Base-by-base conservation (phyloP, 2,329 filamentous ascomycete species). In the Fusarium nygamai region DNA sequence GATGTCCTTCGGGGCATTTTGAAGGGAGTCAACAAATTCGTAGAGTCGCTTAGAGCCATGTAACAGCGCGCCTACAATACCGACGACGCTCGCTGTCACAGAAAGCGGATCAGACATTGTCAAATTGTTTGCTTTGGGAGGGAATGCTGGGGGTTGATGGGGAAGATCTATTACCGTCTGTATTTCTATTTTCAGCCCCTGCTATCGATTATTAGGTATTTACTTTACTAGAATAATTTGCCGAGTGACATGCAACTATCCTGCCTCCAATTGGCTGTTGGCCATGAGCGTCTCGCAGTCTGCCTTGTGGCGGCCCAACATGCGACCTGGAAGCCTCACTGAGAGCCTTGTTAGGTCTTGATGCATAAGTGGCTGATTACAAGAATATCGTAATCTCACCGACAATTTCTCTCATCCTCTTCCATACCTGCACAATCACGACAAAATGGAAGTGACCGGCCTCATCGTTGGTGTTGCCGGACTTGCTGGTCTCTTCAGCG, bases 401-500 rank as follows among this genome's bases (percentile, higher is more conserved):
- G 8, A 44, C 14, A 44, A 6, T 16, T 3, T 13, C 6, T 2
- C 2, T 1, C 24, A 1, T 0, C 12, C 0, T 19, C 24, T 12
- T 29, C 13, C 8, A 27, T 2, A 17, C 4, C 0, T 3, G 3
- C 5, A 7, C 4, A 41, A 8, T 3, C 0, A 17, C 11, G 8
- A 6, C 9, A 10, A 27, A 14, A 68, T 68, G 65, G 65, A 68
- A 33, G 48, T 38, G 12, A 57, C 63, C 3, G 65, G 65, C 4
- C 41, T 68, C 2, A 47, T 43, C 0, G 24, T 68, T 41, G 65
- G 65, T 13, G 36, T 67, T 4, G 17, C 62, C 7, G 73, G 76
- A 11, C 67, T 66, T 3, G 64, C 64, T 5, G 64, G 64, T 1
- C 24, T 80, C 0, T 78, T 78, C 38, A 75, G 66, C 46, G 31